phyloP scores from a whole-genome alignment of 495 filamentous ascomycete genomes.

The Acidiella bohemica region DNA sequence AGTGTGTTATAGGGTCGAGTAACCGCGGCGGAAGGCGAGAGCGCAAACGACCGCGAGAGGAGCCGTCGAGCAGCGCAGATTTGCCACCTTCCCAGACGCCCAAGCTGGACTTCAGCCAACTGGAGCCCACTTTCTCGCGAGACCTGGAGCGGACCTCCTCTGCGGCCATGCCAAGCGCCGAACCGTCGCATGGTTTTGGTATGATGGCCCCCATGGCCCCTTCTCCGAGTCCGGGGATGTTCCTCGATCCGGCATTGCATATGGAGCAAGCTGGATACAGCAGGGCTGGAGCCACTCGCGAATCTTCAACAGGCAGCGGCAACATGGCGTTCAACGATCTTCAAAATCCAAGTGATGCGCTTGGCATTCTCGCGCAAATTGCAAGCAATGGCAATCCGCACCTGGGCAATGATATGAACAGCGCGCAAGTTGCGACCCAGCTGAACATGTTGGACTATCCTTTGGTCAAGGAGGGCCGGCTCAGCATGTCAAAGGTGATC shows the following conservation, averaged over 20 bases:
- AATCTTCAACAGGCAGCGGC: slow-evolving; percentile 23
- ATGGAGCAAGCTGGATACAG: neutral
- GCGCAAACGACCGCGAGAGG: slow-evolving; percentile 25
- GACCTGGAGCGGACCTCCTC: no score
- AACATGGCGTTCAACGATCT: slow-evolving; percentile 30
- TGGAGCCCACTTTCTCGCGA: neutral
- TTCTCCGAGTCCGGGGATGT: slow-evolving; percentile 5
- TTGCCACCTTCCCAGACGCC: slow-evolving; percentile 13
- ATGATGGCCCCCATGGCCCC: neutral
- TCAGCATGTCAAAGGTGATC: slow-evolving; percentile 37
- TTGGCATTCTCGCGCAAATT: slow-evolving; percentile 36
- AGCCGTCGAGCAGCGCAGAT: slow-evolving; percentile 16
- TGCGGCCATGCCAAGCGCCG: neutral
- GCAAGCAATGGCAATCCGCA: slow-evolving; percentile 28
- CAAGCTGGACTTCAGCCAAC: neutral
- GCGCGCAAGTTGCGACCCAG: neutral
- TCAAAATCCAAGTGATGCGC: slow-evolving; percentile 36
- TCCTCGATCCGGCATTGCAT: slow-evolving; percentile 15
- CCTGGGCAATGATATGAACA: slow-evolving; percentile 1
- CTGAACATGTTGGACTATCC: slow-evolving; percentile 31
- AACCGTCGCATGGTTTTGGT: neutral
- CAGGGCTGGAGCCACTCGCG: slow-evolving; percentile 24
- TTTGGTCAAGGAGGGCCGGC: slow-evolving; percentile 37
- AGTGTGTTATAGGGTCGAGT: slow-evolving; percentile 48
- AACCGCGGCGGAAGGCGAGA: slow-evolving; percentile 50